Evolutionary conservation across 768 basidiomycete species (phyloP).

Genomic region (Chlorophyllum brunneum): DNA sequence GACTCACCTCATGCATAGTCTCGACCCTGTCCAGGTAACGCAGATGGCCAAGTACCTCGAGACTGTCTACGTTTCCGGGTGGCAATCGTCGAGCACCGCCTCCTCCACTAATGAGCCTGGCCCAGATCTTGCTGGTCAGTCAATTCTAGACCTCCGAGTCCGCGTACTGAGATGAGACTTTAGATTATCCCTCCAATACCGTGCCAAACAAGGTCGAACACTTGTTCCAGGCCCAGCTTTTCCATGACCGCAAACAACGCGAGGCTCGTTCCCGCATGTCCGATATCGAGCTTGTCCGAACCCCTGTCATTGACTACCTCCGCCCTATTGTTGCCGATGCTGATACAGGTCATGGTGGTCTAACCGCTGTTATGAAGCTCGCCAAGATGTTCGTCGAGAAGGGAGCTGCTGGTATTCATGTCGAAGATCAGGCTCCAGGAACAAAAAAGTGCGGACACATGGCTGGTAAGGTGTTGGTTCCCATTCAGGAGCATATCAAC

Average conservation of each 20-base stretch:
- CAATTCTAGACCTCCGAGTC: not conserved
- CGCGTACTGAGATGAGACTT: not conserved
- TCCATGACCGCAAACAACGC: constrained; percentile 97
- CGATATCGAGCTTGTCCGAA: constrained; percentile 65
- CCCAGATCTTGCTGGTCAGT: constrained; percentile 91
- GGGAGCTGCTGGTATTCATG: constrained; percentile 95
- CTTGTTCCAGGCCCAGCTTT: constrained; percentile 95
- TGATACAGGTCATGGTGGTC: constrained; percentile 95
- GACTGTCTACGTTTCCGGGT: constrained; percentile 97
- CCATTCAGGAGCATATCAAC: constrained; percentile 97
- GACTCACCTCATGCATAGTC: constrained; percentile 39
- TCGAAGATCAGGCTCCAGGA: constrained; percentile 97
- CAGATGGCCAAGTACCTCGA: constrained; percentile 99
- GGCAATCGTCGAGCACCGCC: constrained; percentile 93
- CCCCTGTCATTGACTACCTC: constrained; percentile 81
- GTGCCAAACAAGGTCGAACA: constrained; percentile 99
- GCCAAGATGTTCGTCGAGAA: constrained; percentile 99
- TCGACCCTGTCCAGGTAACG: constrained; percentile 96
- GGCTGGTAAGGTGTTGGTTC: constrained; percentile 96
- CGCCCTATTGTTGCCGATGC: constrained; percentile 96
- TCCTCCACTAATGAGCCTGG: constrained; percentile 94
- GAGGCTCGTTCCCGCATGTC: constrained; percentile 71
- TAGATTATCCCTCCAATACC: constrained; percentile 97
- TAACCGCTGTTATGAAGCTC: constrained; percentile 98
- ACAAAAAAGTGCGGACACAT: constrained; percentile 97